Conservation (phyloP, 2,329 filamentous ascomycete genomes). For the Talaromyces sp. region DNA sequence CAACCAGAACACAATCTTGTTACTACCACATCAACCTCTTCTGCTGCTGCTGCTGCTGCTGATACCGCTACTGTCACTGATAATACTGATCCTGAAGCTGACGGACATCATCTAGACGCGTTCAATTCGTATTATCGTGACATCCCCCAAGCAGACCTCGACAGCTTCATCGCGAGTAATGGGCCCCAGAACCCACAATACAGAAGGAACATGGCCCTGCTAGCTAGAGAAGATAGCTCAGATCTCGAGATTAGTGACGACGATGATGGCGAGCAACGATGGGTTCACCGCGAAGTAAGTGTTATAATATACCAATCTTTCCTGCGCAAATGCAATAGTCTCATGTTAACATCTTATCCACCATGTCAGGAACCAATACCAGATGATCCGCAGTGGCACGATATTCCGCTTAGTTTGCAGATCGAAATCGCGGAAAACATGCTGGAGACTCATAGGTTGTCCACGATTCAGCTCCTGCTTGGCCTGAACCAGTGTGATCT, state of each 20-base stretch:
- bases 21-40: neutral
- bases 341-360: neutral
- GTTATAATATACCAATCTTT: neutral
- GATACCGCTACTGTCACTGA: neutral
- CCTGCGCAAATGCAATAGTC: neutral
- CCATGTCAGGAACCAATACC: constrained; percentile 4
- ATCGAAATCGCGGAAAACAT: constrained; percentile 35
- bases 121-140: constrained; percentile 6
- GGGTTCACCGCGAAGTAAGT: neutral
- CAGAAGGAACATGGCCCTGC: constrained; percentile 24
- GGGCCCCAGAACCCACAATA: constrained; percentile 25
- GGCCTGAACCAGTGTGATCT: constrained; percentile 23
- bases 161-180: constrained; percentile 27
- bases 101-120: constrained; percentile 1
- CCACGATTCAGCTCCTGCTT: constrained; percentile 21
- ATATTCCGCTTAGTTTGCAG: constrained; percentile 29
- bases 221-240: constrained; percentile 13
- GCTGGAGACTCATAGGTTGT: constrained; percentile 20
- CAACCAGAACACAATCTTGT: neutral
- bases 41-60: neutral
- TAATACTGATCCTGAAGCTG: neutral
- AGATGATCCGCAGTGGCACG: constrained; percentile 27
- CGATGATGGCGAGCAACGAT: neutral
- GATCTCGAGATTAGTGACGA: constrained; percentile 7
- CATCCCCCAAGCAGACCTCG: constrained; percentile 16